Conservation (phyloP, 805 yeast species). For the Lachancea cidri region DNA sequence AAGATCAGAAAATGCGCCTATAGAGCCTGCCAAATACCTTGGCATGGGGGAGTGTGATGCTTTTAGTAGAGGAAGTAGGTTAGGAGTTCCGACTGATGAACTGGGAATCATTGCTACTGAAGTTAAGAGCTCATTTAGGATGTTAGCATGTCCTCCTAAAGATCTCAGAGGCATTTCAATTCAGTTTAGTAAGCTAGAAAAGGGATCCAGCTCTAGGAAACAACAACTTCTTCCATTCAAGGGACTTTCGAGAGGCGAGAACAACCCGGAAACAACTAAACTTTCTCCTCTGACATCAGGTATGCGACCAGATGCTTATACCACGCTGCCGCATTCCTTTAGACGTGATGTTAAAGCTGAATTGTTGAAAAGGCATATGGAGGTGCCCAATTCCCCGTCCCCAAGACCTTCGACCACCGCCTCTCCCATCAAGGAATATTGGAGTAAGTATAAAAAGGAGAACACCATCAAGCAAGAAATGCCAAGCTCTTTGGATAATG, state of each 20-base stretch:
- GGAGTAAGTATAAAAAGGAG: constrained; percentile 15
- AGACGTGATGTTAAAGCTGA: constrained; percentile 15
- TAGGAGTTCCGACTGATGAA: constrained; percentile 60
- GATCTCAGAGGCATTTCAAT: constrained; percentile 80
- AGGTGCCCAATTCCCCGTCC: constrained; percentile 5
- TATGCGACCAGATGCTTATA: neutral
- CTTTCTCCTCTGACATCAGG: neutral
- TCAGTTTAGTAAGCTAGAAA: constrained; percentile 50
- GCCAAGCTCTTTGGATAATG: constrained; percentile 50
- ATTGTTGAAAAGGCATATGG: constrained; percentile 11
- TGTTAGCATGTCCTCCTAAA: constrained; percentile 51
- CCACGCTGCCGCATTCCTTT: constrained; percentile 10
- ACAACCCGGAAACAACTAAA: neutral
- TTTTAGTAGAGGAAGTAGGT: constrained; percentile 48
- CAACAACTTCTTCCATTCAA: constrained; percentile 31
- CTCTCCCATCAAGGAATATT: constrained; percentile 11
- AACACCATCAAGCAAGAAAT: constrained; percentile 8
- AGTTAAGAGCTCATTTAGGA: constrained; percentile 49
- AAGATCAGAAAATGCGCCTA: constrained; percentile 62
- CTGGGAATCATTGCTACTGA: constrained; percentile 58
- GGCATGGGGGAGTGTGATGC: constrained; percentile 83
- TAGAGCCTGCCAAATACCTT: constrained; percentile 68
- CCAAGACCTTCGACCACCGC: constrained; percentile 1
- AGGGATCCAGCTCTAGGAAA: neutral
- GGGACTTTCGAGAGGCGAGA: constrained; percentile 13